Evolutionary conservation across 2,329 filamentous ascomycete genomes (phyloP), one percentile per base, ranked within the genome.

Genomic region (Westerdykella sp.): DNA sequence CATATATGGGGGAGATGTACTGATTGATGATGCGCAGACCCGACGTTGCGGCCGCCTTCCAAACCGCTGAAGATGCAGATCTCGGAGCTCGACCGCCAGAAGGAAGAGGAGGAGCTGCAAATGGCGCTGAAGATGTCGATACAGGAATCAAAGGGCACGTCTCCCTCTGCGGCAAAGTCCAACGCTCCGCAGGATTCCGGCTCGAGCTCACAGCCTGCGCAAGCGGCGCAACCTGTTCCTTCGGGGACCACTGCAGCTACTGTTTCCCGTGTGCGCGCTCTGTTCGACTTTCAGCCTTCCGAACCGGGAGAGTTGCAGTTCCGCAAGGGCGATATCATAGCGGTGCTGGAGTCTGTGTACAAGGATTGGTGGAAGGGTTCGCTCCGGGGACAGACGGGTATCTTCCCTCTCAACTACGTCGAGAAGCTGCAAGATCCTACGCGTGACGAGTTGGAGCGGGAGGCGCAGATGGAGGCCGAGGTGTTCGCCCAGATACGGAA

Each of bases 281-380:
- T 97, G 37, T 98, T 87, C 65, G 93, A 98, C 67, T 98, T 98
- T 67, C 83, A 85, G 40, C 91, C 93, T 2, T 94, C 90, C 0
- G 93, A 98, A 66, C 81, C 89, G 0, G 93, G 91, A 38, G 93
- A 98, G 71, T 75, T 98, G 48, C 89, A 95, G 55, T 98, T 98
- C 67, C 85, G 90, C 55, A 95, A 95, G 71, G 91, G 93, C 22
- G 93, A 98, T 64, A 85, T 97, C 34, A 98, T 98, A 66, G 91
- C 93, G 1, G 93, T 98, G 13, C 76, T 98, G 34, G 93, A 97
- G 69, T 96, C 90, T 1, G 93, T 97, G 1, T 98, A 94, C 73
- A 98, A 97, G 69, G 93, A 98, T 68, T 98, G 93, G 93, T 98
- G 93, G 93, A 91, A 95, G 57, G 93, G 93, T 1, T 95, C 90